phyloP scores from a whole-genome alignment of 257 asterid species.

The Solanum medicagineum region DNA sequence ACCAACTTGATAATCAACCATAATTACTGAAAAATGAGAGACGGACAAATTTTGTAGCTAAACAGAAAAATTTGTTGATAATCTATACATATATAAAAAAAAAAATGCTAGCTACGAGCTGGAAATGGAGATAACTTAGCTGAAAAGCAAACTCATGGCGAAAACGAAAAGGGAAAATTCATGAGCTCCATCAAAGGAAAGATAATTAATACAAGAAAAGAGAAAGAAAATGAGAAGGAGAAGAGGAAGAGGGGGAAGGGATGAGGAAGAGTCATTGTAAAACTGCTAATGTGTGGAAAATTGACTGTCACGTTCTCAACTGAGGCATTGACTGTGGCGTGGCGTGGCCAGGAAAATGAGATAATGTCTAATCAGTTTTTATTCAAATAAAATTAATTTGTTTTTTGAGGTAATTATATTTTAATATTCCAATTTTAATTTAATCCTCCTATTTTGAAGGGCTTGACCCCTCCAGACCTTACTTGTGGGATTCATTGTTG shows the following conservation, averaged over 20 bases:
- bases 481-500: too few species aligned
- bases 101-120: not conserved
- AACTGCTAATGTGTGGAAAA: constrained; percentile 12
- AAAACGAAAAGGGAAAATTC: not conserved
- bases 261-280: constrained; percentile 9
- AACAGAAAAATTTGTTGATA: not conserved
- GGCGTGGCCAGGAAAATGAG: not conserved
- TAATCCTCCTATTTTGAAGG: too few species aligned
- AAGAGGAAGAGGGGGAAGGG: not conserved
- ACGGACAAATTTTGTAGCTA: not conserved
- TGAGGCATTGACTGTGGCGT: not conserved
- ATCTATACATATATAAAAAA: not conserved
- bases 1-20: constrained; percentile 10
- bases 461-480: too few species aligned
- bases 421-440: too few species aligned
- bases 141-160: not conserved
- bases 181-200: not conserved
- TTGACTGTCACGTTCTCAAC: constrained; percentile 39
- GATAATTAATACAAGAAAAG: not conserved
- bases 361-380: not conserved
- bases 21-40: not conserved
- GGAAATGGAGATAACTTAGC: constrained; percentile 1
- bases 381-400: not conserved
- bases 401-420: not conserved
- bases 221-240: not conserved